A percentile compares a stretch with the other conserved stretches of the same genome.
Evolutionary conservation across 192 early-diverging fungal species (phyloP).

Genomic region (Podila epigama): DNA sequence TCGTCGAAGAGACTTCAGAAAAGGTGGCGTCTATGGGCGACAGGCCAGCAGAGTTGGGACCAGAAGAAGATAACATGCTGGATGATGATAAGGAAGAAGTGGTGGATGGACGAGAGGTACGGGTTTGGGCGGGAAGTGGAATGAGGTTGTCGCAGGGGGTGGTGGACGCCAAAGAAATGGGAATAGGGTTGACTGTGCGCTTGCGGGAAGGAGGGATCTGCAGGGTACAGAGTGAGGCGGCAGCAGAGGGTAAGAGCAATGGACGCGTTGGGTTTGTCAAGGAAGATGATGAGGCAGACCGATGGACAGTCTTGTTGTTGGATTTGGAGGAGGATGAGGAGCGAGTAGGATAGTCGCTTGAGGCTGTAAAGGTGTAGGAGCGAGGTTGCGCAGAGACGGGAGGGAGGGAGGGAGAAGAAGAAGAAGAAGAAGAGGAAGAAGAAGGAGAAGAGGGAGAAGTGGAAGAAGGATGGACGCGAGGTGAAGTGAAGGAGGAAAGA

Average conservation of each 20-base stretch:
- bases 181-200: slow-evolving; percentile 4
- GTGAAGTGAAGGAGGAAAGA: not conserved
- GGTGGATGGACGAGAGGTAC: not conserved
- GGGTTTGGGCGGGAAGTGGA: slow-evolving; percentile 4
- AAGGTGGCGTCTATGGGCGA: not conserved
- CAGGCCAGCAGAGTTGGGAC: slow-evolving; percentile 9
- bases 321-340: slow-evolving; percentile 1
- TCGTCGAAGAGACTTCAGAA: slow-evolving; percentile 5
- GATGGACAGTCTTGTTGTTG: not conserved
- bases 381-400: not conserved
- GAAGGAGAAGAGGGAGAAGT: not conserved
- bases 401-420: slow-evolving; percentile 14
- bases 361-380: not conserved
- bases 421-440: slow-evolving; percentile 26
- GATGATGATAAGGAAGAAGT: not conserved
- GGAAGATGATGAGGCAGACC: not conserved
- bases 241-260: slow-evolving; percentile 7
- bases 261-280: slow-evolving; percentile 1
- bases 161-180: slow-evolving; percentile 17
- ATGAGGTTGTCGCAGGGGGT: slow-evolving; percentile 13
- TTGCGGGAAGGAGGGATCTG: not conserved
- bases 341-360: too few relatives aligned
- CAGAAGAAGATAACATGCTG: slow-evolving; percentile 22
- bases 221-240: not conserved
- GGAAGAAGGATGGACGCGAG: not conserved